Evolutionary conservation across 192 early-diverging fungal species (phyloP), one percentile per base, ranked within the genome.

Genomic region (Pecoramyces ruminantium): DNA sequence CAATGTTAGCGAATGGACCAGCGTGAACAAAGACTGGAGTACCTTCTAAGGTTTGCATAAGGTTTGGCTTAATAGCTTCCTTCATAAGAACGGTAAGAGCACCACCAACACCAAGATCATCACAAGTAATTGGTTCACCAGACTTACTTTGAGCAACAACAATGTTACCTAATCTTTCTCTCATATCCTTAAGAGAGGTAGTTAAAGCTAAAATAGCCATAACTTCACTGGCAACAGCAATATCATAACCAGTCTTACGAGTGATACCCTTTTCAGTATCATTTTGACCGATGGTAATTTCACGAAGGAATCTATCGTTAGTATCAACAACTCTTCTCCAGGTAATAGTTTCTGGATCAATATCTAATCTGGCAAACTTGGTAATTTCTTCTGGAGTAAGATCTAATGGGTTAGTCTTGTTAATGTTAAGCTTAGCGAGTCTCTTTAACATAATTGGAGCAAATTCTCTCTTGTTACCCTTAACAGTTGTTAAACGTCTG

Each of bases 41-140:
- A 29, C 97, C 97, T 80, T 99, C 97, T n/a, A 99, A 88, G 1
- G 97, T 97, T 87, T 99, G 97, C 97, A 99, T 97, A 86, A 99
- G 84, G 80, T 95, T 99, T 28, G 97, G 97, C 84, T 95, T 98
- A 84, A 99, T 95, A 67, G 97, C 96, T 82, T 99, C 96, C 87
- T 95, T 96, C 96, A 99, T 96, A 79, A 99, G 88, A 39, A 97
- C 96, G 1, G 97, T 93, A 81, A 99, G 87, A 13, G 97, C 97
- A 80, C 97, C 97, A 38, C 96, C 94, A 81, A 93, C 87, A 77
- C 97, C 97, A 80, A 99, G 88, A 85, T 99, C 97, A 89, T 99
- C 97, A 25, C 92, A 93, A 28, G 97, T 97, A 81, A 99, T 89
- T 27, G 95, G 94, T 27, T 90, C 88, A 29, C 95, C 96, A 0